phyloP scores from a whole-genome alignment of 164 flowering plant genomes.

The Vitis riparia region DNA sequence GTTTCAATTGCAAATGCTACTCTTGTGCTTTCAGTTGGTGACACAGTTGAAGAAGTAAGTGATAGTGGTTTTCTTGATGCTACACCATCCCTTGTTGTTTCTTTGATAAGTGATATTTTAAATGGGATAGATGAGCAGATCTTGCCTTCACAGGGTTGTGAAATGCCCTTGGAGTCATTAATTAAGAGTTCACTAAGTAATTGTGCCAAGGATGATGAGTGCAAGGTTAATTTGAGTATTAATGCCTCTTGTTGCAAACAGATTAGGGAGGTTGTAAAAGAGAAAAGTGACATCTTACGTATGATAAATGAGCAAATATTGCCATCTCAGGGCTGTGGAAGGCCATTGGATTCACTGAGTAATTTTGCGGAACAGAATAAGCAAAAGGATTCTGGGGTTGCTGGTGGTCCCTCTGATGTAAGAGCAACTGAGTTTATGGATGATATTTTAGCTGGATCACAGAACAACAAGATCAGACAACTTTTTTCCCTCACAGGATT shows the following conservation, averaged over 20 bases:
- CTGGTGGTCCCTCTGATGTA: not conserved
- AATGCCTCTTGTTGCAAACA: not conserved
- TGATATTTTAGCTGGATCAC: not conserved
- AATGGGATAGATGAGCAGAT: not conserved
- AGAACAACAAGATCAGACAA: not conserved
- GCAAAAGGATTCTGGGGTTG: not conserved
- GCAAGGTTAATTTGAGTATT: not conserved
- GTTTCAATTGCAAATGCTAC: too few relatives aligned
- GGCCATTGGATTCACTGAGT: not conserved
- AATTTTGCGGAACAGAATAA: not conserved
- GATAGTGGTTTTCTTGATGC: too few relatives aligned
- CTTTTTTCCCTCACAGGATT: not conserved
- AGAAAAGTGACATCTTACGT: not conserved
- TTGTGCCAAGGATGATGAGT: not conserved
- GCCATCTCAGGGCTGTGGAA: not conserved
- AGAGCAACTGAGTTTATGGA: constrained; percentile 1
- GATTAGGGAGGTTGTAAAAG: not conserved
- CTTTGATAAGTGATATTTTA: not conserved
- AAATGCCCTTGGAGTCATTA: not conserved
- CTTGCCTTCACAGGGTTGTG: constrained; percentile 1
- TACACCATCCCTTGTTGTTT: too few relatives aligned
- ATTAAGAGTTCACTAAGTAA: not conserved
- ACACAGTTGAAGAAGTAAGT: too few relatives aligned
- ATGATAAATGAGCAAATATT: not conserved
- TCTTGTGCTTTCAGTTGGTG: too few relatives aligned